Evolutionary conservation across 1,139 yeast genomes (phyloP).

Genomic region (Hansenula lynferdii): DNA sequence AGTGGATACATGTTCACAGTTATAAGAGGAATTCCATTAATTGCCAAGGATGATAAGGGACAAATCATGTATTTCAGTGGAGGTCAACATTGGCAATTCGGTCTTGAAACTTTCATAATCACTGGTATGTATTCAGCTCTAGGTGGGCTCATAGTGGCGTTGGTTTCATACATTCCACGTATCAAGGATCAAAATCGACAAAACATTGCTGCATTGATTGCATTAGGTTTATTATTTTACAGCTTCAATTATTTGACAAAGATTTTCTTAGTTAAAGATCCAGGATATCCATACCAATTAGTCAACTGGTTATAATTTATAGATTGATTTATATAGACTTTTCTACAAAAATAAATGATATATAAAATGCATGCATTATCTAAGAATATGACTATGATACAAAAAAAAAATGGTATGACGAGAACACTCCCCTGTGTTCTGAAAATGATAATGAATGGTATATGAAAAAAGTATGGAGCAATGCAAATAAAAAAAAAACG

Average conservation of each 20-base stretch:
- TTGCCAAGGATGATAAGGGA: conserved; percentile 45
- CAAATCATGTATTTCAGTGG: conserved; percentile 54
- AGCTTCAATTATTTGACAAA: conserved; percentile 29
- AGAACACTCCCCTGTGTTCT: too few relatives aligned
- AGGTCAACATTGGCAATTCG: conserved; percentile 63
- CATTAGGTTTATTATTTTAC: conserved; percentile 26
- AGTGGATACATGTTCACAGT: conserved; percentile 64
- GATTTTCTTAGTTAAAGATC: conserved; percentile 33
- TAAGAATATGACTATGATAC: too few relatives aligned
- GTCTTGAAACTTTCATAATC: conserved; percentile 54
- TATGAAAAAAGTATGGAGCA: background rate
- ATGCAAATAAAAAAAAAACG: background rate
- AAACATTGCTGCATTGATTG: conserved; percentile 16
- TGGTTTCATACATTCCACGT: conserved; percentile 29
- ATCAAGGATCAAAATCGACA: conserved; percentile 13
- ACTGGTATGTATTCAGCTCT: conserved; percentile 43
- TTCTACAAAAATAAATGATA: too few relatives aligned
- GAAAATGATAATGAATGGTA: too few relatives aligned
- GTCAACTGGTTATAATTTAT: conserved; percentile 7
- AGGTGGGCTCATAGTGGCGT: conserved; percentile 33
- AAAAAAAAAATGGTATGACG: too few relatives aligned
- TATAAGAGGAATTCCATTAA: conserved; percentile 55
- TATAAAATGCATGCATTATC: too few relatives aligned
- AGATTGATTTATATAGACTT: too few relatives aligned
- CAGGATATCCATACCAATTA: conserved; percentile 30